Evolutionary conservation across 1,284 basidiomycete species (phyloP), one percentile per base, ranked within the genome.

Genomic region (Gymnopus androsaceus): DNA sequence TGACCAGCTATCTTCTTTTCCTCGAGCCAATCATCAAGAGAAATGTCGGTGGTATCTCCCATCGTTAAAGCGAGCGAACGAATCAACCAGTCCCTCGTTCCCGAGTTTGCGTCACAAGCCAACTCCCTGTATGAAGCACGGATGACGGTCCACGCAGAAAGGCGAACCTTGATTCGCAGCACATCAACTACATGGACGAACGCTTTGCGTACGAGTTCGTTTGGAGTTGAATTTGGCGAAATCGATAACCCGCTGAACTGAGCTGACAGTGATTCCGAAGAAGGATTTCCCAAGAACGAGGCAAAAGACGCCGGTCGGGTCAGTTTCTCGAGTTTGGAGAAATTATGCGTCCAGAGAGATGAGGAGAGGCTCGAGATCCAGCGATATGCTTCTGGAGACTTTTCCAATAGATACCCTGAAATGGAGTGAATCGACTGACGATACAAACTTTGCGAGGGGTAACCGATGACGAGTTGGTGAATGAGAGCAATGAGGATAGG

Each of bases 111-210:
- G 42, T 75, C 71, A 58, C 74, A 77, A 19, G 76, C 74, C 4
- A 90, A 60, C 64, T 90, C 88, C 40, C 83, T 76, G 66, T 90
- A 90, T 1, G 82, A 81, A 40, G 77, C 73, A 37, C 85, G 80
- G 36, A 90, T 62, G n/a, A 87, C 68, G 0, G 58, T 63, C 88
- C 88, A 90, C 2, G 80, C 70, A 19, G 71, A 76, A n/a, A 74
- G 71, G 36, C 83, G 76, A 9, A 74, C 75, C 66, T 80, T 83
- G 4, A 59, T 64, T 19, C 82, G 76, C 33, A 90, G 63, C 2
- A 67, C 65, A 19, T 77, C 72, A 5, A 86, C 65, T 1, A 84
- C 72, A 15, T 64, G 66, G 36, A 66, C 66, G 2, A 87, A 53
- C 8, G 85, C 80, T 51, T 72, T 69, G 11, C 67, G 58, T 2